These are phyloP conservation scores for Thalassiosira ordinaria DNA, from an alignment of 352 stramenopile species.

Conservation along the genomic window DNA sequence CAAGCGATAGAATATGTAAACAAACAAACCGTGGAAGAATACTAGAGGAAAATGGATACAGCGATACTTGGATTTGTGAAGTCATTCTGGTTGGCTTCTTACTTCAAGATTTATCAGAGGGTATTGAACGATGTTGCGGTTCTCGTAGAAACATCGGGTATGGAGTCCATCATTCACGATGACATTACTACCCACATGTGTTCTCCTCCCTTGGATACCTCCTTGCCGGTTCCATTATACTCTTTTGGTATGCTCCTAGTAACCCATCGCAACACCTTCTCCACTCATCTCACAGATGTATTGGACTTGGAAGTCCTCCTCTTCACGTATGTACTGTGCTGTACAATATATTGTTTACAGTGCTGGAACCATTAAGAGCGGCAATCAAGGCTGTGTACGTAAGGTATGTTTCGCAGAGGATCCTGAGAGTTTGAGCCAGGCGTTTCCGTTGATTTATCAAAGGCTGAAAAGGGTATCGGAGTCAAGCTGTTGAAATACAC, in stretches of 20 bases:
- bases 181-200: constrained; percentile 83
- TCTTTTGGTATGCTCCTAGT: constrained; percentile 67
- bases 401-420: constrained; percentile 83
- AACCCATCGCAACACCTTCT: constrained; percentile 56
- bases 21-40: constrained; percentile 34
- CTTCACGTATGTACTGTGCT: constrained; percentile 73
- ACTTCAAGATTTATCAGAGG: constrained; percentile 79
- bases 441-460: constrained; percentile 82
- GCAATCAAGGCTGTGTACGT: constrained; percentile 83
- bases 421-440: constrained; percentile 73
- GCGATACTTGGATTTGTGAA: constrained; percentile 77
- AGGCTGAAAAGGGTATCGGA: constrained; percentile 75
- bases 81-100: constrained; percentile 80
- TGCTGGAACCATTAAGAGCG: constrained; percentile 80
- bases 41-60: constrained; percentile 35
- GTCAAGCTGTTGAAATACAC: too few species aligned
- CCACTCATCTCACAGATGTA: constrained; percentile 42
- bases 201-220: constrained; percentile 64
- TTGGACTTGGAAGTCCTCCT: constrained; percentile 70
- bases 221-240: constrained; percentile 65
- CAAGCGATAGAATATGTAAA: too few species aligned
- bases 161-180: constrained; percentile 83
- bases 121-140: constrained; percentile 76
- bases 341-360: constrained; percentile 81
- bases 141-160: constrained; percentile 77